These are phyloP conservation scores for Calocera cornea DNA, from an alignment of 768 basidiomycete genomes.

Conservation along the genomic window DNA sequence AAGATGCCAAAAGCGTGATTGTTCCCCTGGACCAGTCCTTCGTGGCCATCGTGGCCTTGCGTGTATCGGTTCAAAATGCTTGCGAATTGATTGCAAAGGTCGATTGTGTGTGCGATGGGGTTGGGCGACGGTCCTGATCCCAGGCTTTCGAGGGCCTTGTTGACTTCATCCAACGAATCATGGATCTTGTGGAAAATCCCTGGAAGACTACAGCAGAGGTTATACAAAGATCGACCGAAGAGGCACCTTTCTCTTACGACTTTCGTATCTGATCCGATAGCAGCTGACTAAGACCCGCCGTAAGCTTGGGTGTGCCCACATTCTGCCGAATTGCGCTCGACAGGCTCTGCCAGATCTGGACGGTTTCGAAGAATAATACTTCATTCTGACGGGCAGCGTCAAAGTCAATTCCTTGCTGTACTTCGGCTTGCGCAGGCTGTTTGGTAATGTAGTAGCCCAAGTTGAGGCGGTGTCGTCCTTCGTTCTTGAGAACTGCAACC, in stretches of 20 bases:
- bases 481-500: constrained; percentile 24
- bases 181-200: constrained; percentile 47
- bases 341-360: constrained; percentile 10
- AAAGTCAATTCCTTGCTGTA: constrained; percentile 45
- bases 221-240: background rate
- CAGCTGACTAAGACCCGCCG: constrained; percentile 43
- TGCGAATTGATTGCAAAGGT: background rate
- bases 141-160: constrained; percentile 17
- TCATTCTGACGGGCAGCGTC: constrained; percentile 44
- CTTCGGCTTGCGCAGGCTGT: constrained; percentile 38
- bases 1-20: background rate
- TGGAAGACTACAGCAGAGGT: constrained; percentile 32
- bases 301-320: constrained; percentile 23
- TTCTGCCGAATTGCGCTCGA: background rate
- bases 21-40: background rate
- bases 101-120: background rate
- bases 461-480: constrained; percentile 27
- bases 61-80: background rate
- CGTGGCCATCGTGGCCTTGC: background rate
- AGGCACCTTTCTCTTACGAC: constrained; percentile 29
- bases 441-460: constrained; percentile 51
- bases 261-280: constrained; percentile 50
- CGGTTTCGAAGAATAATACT: constrained; percentile 36
- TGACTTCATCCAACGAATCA: constrained; percentile 30
- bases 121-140: background rate